These are phyloP conservation scores for Gnaphalium uliginosum DNA, from an alignment of 129 eudicot species.

Conservation along the genomic window DNA sequence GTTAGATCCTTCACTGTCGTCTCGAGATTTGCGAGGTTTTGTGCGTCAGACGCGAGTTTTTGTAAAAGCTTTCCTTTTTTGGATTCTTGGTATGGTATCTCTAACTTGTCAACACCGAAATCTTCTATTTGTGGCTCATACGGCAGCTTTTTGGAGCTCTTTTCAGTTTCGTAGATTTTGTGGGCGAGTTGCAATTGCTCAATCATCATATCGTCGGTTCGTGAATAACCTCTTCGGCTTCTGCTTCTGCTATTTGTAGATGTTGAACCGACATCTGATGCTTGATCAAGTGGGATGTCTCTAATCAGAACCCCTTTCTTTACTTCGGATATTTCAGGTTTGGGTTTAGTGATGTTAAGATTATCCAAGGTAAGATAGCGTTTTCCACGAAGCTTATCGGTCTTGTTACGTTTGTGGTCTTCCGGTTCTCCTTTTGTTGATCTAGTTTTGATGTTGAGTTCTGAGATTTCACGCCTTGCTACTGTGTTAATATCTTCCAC, in stretches of 20 bases:
- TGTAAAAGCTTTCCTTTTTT: constrained; percentile 53
- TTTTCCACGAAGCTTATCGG: constrained; percentile 35
- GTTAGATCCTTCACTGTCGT: constrained; percentile 53
- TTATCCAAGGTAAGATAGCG: constrained; percentile 36
- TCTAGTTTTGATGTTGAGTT: constrained; percentile 31
- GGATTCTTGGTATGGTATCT: constrained; percentile 27
- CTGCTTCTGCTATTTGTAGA: constrained; percentile 50
- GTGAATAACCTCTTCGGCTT: constrained; percentile 51
- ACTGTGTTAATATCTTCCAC: constrained; percentile 47
- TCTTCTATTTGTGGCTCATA: constrained; percentile 67
- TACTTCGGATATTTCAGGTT: constrained; percentile 46
- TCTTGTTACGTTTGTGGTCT: constrained; percentile 25
- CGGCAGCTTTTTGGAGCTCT: constrained; percentile 40
- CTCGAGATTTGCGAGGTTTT: constrained; percentile 57
- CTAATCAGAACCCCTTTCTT: constrained; percentile 57
- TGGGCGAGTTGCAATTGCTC: constrained; percentile 69
- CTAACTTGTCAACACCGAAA: constrained; percentile 62
- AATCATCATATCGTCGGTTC: constrained; percentile 64
- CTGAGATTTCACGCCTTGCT: constrained; percentile 33
- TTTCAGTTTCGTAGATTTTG: constrained; percentile 36
- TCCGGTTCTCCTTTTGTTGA: constrained; percentile 34
- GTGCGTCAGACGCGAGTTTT: constrained; percentile 71
- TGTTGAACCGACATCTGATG: constrained; percentile 37
- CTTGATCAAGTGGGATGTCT: constrained; percentile 84
- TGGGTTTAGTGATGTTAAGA: constrained; percentile 43